Conservation (phyloP, 805 yeast genomes). For the Blastobotrys muscicola region DNA sequence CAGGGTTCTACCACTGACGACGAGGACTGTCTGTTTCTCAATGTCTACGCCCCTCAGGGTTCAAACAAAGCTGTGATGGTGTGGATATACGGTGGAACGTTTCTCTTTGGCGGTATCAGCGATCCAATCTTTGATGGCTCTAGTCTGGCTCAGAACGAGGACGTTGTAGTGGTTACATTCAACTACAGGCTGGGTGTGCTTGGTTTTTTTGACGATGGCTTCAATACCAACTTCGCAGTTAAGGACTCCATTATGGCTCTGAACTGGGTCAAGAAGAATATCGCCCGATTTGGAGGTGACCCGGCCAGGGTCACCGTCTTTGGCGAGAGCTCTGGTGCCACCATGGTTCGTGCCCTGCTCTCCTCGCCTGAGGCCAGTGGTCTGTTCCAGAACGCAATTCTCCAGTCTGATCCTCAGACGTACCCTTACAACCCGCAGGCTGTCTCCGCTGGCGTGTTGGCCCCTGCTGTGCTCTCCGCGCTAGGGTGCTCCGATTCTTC, state of each 20-base stretch:
- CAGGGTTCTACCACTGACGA: slow-evolving; percentile 4
- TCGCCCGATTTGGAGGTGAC: slow-evolving; percentile 31
- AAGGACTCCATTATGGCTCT: slow-evolving; percentile 30
- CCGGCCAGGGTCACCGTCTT: slow-evolving; percentile 25
- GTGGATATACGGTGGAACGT: slow-evolving; percentile 34
- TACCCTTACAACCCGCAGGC: slow-evolving; percentile 7
- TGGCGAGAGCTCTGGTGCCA: slow-evolving; percentile 30
- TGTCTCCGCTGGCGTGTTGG: slow-evolving; percentile 3
- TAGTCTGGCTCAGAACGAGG: slow-evolving; percentile 13
- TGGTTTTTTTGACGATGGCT: slow-evolving; percentile 29
- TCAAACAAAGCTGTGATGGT: slow-evolving; percentile 21
- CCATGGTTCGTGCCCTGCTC: slow-evolving; percentile 16
- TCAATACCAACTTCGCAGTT: slow-evolving; percentile 28
- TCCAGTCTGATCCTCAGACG: slow-evolving; percentile 19
- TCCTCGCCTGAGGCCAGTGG: slow-evolving; percentile 11
- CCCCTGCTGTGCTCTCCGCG: slow-evolving; percentile 5
- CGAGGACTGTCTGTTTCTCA: slow-evolving; percentile 27
- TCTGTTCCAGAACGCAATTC: slow-evolving; percentile 15
- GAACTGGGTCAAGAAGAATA: slow-evolving; percentile 30
- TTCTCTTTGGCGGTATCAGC: slow-evolving; percentile 19
- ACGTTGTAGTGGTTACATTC: slow-evolving; percentile 25
- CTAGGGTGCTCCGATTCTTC: slow-evolving; percentile 6
- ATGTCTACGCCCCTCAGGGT: slow-evolving; percentile 20
- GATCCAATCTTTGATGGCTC: slow-evolving; percentile 12
- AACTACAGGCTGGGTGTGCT: slow-evolving; percentile 31